Percentiles rank a stretch among this genome's conserved stretches.
phyloP scores from a whole-genome alignment of 2,329 filamentous ascomycete species.

The Alternaria metachromatica region DNA sequence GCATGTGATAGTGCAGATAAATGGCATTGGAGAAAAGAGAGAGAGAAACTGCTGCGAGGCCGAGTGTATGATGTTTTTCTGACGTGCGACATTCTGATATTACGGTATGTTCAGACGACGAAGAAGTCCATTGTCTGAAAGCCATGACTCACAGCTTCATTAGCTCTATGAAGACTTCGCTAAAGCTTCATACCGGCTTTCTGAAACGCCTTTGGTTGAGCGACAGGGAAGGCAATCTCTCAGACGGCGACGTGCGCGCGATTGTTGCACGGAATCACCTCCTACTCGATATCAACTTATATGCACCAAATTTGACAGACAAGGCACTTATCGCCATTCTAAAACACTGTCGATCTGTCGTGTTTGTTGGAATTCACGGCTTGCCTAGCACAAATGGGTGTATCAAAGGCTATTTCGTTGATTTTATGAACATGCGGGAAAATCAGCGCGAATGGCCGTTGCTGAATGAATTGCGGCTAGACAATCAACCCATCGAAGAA shows the following conservation, averaged over 20 bases:
- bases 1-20: not conserved
- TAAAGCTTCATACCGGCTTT: not conserved
- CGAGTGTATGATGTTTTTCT: no score
- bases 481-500: not conserved
- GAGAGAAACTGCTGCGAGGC: not conserved
- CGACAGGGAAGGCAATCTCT: not conserved
- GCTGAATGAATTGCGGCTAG: not conserved
- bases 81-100: no score
- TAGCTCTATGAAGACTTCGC: not conserved
- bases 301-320: not conserved
- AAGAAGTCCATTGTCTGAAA: not conserved
- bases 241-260: not conserved
- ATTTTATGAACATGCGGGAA: not conserved
- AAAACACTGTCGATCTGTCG: not conserved
- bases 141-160: not conserved
- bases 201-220: not conserved
- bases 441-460: not conserved
- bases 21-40: not conserved
- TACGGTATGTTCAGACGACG: not conserved
- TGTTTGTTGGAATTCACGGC: not conserved
- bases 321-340: not conserved
- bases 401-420: not conserved
- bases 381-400: not conserved
- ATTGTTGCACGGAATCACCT: not conserved
- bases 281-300: not conserved